Conservation (phyloP, 2,329 filamentous ascomycete genomes). For the Septoria linicola region DNA sequence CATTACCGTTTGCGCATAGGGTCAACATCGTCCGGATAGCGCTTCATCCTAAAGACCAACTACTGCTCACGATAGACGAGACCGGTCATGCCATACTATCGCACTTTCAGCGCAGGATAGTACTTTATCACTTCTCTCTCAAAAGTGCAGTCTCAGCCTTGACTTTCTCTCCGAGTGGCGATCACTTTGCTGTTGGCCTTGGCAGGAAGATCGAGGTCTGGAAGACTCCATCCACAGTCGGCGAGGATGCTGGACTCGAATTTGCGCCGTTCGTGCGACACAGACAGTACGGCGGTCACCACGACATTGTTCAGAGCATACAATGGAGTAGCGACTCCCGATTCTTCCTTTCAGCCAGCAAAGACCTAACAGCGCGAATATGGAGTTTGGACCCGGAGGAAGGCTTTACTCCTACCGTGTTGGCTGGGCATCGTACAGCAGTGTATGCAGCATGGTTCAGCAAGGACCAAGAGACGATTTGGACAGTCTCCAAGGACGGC, state of each 20-base stretch:
- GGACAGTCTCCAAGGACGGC: constrained; percentile 96
- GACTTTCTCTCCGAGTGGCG: constrained; percentile 85
- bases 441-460: constrained; percentile 98
- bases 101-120: constrained; percentile 79
- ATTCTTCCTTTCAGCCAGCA: constrained; percentile 90
- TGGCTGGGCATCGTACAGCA: constrained; percentile 86
- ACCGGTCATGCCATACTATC: constrained; percentile 92
- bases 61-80: constrained; percentile 90
- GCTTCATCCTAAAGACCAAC: constrained; percentile 84
- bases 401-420: constrained; percentile 82
- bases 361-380: constrained; percentile 88
- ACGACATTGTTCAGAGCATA: constrained; percentile 79
- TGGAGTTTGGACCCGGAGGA: constrained; percentile 90
- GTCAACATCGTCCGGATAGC: constrained; percentile 88
- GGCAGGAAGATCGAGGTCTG: constrained; percentile 90
- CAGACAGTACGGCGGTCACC: constrained; percentile 82
- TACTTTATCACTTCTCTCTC: constrained; percentile 95
- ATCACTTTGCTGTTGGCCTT: constrained; percentile 84
- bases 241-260: constrained; percentile 77
- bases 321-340: constrained; percentile 96
- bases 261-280: constrained; percentile 94
- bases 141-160: constrained; percentile 77
- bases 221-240: constrained; percentile 82
- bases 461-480: constrained; percentile 89
- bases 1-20: constrained; percentile 85